A percentile compares a stretch with the other conserved stretches of the same genome.
Conservation (phyloP, 306 rosid genomes). For the Castanea sativa region DNA sequence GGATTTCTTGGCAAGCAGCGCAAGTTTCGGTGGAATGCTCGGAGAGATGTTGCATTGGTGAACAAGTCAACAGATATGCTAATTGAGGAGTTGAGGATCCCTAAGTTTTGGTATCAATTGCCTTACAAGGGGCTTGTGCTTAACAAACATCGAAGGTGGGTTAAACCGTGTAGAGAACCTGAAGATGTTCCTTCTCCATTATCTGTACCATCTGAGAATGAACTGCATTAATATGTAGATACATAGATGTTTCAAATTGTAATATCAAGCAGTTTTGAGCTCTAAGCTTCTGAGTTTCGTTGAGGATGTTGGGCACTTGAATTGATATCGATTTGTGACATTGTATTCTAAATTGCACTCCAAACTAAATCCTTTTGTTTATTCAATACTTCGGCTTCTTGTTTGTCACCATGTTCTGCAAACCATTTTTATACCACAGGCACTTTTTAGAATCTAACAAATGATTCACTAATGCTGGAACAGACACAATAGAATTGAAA, state of each 20-base stretch:
- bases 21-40: too few relatives aligned
- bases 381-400: too few relatives aligned
- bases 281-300: neutral
- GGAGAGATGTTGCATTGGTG: too few relatives aligned
- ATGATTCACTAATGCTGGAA: too few relatives aligned
- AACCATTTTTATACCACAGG: too few relatives aligned
- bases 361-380: too few relatives aligned
- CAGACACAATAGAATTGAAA: too few relatives aligned
- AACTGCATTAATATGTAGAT: neutral
- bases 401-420: too few relatives aligned
- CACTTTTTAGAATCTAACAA: too few relatives aligned
- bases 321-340: neutral
- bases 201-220: neutral
- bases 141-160: slow-evolving; percentile 68
- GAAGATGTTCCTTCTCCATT: slow-evolving; percentile 65
- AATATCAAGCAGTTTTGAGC: neutral
- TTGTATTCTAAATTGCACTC: too few relatives aligned
- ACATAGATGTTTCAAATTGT: neutral
- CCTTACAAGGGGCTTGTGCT: slow-evolving; percentile 60
- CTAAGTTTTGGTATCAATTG: slow-evolving; percentile 60
- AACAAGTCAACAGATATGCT: too few relatives aligned
- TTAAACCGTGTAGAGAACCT: slow-evolving; percentile 51
- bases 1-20: too few relatives aligned
- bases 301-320: neutral
- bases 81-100: slow-evolving; percentile 55